Evolutionary conservation across 2,329 filamentous ascomycete species (phyloP), one percentile per base, ranked within the genome.

Genomic region (Venturiaceae sp.): DNA sequence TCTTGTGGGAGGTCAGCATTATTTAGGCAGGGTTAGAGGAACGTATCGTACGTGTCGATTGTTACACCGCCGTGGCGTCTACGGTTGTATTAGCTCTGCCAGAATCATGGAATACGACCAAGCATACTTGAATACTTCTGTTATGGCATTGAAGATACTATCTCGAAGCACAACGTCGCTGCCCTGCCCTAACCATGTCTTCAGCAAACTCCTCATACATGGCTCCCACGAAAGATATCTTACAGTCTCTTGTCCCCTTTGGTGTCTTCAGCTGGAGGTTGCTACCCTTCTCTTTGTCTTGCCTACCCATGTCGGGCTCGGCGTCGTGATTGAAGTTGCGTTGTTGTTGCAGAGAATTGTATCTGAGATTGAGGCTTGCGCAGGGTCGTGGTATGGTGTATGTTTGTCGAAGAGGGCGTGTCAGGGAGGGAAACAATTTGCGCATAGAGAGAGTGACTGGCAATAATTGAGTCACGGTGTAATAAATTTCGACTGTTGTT

Each of bases 161-260:
- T 92, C 87, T 66, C 88, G 84, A 67, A 92, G 84, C 68, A 90
- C 81, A 79, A 91, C 88, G 69, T 91, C 86, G 72, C 82, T 82
- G 65, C 86, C 87, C 68, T 84, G 80, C 87, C 44, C 44, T 50
- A 14, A 6, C 11, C 26, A 30, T 9, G 30, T 5, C 13, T n/a
- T 50, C 26, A 50, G 44, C 26, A 21, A n/a, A n/a, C n/a, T n/a
- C n/a, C n/a, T n/a, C n/a, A n/a, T n/a, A n/a, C n/a, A 30, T 30
- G 13, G 5, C 3, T 30, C 44, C 14, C 44, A n/a, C 19, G 7
- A 16, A 16, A 30, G 7, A 16, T n/a, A 1, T n/a, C 26, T 50
- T 50, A 50, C 84, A 95, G 72, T 95, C 91, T 70, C 90, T 88
- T 64, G 90, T 95, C 65, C 91, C 90, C 80, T 95, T 95, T 62